These are phyloP conservation scores for Thermomyces lanuginosus DNA, from an alignment of 2,329 filamentous ascomycete species.

Conservation along the genomic window DNA sequence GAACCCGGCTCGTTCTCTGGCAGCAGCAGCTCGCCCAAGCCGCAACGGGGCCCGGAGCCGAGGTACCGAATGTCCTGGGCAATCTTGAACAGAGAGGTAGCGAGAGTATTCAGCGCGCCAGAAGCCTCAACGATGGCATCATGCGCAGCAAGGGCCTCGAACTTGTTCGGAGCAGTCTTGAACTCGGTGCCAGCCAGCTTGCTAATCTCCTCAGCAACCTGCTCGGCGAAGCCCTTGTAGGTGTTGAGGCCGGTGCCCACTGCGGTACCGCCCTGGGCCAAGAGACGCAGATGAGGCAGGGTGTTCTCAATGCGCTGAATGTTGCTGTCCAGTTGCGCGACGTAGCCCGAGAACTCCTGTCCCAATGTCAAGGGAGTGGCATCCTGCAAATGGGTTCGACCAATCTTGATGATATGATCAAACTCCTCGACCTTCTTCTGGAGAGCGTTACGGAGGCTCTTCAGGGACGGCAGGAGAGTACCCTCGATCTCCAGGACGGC, in stretches of 20 bases:
- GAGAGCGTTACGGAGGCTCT: slow-evolving; percentile 65
- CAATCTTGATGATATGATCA: slow-evolving; percentile 96
- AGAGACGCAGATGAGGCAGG: slow-evolving; percentile 66
- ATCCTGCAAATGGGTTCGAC: slow-evolving; percentile 91
- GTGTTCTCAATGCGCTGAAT: slow-evolving; percentile 71
- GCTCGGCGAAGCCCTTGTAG: slow-evolving; percentile 87
- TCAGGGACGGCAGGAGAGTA: slow-evolving; percentile 66
- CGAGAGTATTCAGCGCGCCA: slow-evolving; percentile 84
- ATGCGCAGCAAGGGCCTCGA: slow-evolving; percentile 89
- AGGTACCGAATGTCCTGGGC: slow-evolving; percentile 96
- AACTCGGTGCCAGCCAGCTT: slow-evolving; percentile 89
- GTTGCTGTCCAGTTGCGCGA: slow-evolving; percentile 81
- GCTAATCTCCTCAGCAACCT: slow-evolving; percentile 74
- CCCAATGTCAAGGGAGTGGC: slow-evolving; percentile 88
- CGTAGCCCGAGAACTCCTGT: slow-evolving; percentile 96
- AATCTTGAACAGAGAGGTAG: slow-evolving; percentile 87
- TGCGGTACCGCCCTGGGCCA: slow-evolving; percentile 91
- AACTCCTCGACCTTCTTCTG: slow-evolving; percentile 82
- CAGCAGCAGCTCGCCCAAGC: slow-evolving; percentile 79
- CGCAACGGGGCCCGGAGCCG: slow-evolving; percentile 86
- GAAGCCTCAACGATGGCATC: slow-evolving; percentile 91
- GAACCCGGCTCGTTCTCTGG: slow-evolving; percentile 97
- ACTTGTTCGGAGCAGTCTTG: slow-evolving; percentile 96
- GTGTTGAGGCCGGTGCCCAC: slow-evolving; percentile 97
- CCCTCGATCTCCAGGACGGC: slow-evolving; percentile 85